Percentiles rank a stretch among this genome's conserved stretches.
These are phyloP conservation scores for Aureobasidium sp. DNA, from an alignment of 2,329 filamentous ascomycete species.

Conservation along the genomic window DNA sequence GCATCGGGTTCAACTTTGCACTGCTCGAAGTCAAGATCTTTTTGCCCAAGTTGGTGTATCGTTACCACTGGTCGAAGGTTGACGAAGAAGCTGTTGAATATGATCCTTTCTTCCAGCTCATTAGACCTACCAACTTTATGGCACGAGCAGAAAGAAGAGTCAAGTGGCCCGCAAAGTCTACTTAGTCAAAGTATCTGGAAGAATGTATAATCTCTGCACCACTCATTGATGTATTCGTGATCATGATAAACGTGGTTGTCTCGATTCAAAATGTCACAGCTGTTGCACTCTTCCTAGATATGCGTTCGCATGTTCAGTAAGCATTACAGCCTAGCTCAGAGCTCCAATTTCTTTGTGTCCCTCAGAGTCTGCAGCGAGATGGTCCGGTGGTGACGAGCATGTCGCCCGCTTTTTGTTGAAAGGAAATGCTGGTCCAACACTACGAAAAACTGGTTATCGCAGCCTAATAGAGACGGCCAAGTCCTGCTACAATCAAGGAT, in stretches of 20 bases:
- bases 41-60: conserved; percentile 51
- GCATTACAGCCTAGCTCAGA: not conserved
- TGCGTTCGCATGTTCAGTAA: not conserved
- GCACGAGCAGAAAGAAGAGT: conserved; percentile 44
- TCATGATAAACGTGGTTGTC: not conserved
- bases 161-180: conserved; percentile 39
- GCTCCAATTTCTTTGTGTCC: not conserved
- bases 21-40: conserved; percentile 55
- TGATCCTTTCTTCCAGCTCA: conserved; percentile 54
- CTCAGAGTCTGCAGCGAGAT: not conserved
- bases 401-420: not conserved
- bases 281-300: not conserved
- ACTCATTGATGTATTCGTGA: not conserved
- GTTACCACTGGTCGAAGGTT: conserved; percentile 51
- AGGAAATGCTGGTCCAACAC: not conserved
- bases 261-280: not conserved
- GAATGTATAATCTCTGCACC: not conserved
- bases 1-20: conserved; percentile 60
- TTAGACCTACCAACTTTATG: conserved; percentile 50
- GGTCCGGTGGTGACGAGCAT: not conserved
- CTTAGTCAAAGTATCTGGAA: not conserved
- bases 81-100: conserved; percentile 48
- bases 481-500: not conserved
- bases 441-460: not conserved
- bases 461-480: not conserved